Percentiles rank a stretch among this genome's conserved stretches.
phyloP scores from a whole-genome alignment of 2,329 filamentous ascomycete species.

The Daldinia sp. region DNA sequence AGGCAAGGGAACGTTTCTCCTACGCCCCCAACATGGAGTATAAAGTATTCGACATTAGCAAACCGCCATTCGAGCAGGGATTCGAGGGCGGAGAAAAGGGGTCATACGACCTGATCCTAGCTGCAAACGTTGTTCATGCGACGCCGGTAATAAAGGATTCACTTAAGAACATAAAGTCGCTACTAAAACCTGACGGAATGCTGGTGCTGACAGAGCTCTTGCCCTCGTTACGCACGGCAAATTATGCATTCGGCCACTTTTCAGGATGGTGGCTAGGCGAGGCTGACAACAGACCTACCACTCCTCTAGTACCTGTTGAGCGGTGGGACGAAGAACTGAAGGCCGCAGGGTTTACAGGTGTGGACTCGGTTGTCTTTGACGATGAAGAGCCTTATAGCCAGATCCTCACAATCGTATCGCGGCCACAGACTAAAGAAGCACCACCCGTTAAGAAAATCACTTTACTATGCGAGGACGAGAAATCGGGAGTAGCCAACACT shows the following conservation, averaged over 20 bases:
- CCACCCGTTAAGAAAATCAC: slow-evolving; percentile 9
- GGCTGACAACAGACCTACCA: slow-evolving; percentile 46
- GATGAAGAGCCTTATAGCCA: slow-evolving; percentile 40
- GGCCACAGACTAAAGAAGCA: slow-evolving; percentile 13
- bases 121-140: slow-evolving; percentile 50
- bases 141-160: slow-evolving; percentile 44
- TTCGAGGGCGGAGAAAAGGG: slow-evolving; percentile 44
- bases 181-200: slow-evolving; percentile 51
- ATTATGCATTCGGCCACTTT: slow-evolving; percentile 51
- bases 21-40: slow-evolving; percentile 47
- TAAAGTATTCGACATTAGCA: slow-evolving; percentile 50
- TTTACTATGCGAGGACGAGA: not conserved
- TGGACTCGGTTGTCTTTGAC: slow-evolving; percentile 42
- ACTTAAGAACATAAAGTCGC: slow-evolving; percentile 43
- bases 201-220: slow-evolving; percentile 51
- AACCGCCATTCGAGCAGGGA: slow-evolving; percentile 48
- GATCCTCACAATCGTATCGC: slow-evolving; percentile 43
- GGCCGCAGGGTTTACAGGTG: slow-evolving; percentile 46
- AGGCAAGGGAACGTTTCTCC: slow-evolving; percentile 45
- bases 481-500: not conserved
- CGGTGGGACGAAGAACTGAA: slow-evolving; percentile 50
- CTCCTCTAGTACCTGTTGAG: slow-evolving; percentile 47
- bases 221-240: slow-evolving; percentile 45
- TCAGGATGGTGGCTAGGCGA: slow-evolving; percentile 55
- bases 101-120: slow-evolving; percentile 45